Conservation (phyloP, 805 yeast genomes). For the Clavispora santaluciae region DNA sequence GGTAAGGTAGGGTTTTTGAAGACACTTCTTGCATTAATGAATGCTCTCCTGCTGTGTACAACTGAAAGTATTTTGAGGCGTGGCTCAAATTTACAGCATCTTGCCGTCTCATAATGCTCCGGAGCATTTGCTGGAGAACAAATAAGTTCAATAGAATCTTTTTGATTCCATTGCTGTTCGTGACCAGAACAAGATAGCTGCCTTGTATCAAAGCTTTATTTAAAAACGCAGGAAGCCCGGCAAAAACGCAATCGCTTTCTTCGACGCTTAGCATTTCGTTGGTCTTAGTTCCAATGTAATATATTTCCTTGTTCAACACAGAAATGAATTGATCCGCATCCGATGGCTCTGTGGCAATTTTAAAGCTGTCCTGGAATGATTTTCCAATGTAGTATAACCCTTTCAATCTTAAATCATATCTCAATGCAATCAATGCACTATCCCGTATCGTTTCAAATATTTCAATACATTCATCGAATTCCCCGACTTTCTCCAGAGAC, state of each 20-base stretch:
- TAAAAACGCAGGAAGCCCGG: conserved; percentile 49
- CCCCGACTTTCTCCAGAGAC: conserved; percentile 22
- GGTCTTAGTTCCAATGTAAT: conserved; percentile 41
- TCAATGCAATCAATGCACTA: conserved; percentile 42
- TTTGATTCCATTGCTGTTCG: conserved; percentile 57
- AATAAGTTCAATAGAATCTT: conserved; percentile 56
- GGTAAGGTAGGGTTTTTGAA: conserved; percentile 30
- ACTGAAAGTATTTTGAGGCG: conserved; percentile 52
- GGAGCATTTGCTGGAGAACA: conserved; percentile 64
- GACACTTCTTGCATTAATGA: conserved; percentile 38
- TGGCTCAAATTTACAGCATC: conserved; percentile 49
- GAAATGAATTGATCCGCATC: conserved; percentile 56
- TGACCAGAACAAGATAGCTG: conserved; percentile 43
- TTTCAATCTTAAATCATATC: conserved; percentile 55
- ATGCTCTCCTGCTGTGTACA: conserved; percentile 47
- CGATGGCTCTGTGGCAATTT: conserved; percentile 53
- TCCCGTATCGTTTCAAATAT: conserved; percentile 32
- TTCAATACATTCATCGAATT: conserved; percentile 34
- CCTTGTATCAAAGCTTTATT: conserved; percentile 50
- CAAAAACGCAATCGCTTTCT: conserved; percentile 28
- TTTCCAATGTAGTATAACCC: conserved; percentile 48
- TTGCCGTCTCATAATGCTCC: conserved; percentile 50
- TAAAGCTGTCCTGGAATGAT: conserved; percentile 45
- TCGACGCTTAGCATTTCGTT: conserved; percentile 26
- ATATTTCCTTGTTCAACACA: conserved; percentile 45